Percentiles rank a stretch among this genome's conserved stretches.
Evolutionary conservation across 2,329 filamentous ascomycete species (phyloP).

Genomic region (Fusarium begoniae): DNA sequence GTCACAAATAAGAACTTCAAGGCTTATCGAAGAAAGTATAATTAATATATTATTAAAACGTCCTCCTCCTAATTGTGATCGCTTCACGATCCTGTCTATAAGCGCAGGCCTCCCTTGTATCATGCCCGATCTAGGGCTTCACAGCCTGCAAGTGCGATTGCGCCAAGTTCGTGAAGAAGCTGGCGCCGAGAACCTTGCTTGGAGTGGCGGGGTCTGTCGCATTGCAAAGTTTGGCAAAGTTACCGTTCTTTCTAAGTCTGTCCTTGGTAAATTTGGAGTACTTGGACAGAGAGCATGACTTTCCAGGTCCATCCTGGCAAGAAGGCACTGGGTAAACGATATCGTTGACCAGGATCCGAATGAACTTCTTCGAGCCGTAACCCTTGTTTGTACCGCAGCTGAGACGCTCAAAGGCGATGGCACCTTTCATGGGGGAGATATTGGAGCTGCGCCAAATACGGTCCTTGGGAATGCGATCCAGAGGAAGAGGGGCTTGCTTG

Average conservation of each 20-base stretch:
- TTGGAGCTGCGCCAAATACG: constrained; percentile 64
- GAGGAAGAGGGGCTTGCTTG: constrained; percentile 58
- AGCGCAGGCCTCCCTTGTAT: too few relatives aligned
- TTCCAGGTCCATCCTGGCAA: constrained; percentile 65
- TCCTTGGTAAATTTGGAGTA: constrained; percentile 51
- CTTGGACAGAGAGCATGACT: constrained; percentile 58
- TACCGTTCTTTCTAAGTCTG: constrained; percentile 52
- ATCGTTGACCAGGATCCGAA: constrained; percentile 70
- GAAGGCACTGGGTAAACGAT: constrained; percentile 66
- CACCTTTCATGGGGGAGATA: constrained; percentile 71
- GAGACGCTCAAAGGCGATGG: constrained; percentile 70
- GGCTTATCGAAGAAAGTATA: background rate
- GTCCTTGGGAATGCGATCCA: constrained; percentile 55
- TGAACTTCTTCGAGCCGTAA: constrained; percentile 53
- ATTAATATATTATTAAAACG: background rate
- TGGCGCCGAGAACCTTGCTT: constrained; percentile 55
- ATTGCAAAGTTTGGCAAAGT: constrained; percentile 60
- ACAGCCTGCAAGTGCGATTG: constrained; percentile 47
- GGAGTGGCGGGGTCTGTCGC: constrained; percentile 53
- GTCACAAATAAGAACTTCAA: background rate
- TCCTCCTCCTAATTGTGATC: background rate
- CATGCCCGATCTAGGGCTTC: background rate
- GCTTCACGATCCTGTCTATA: background rate
- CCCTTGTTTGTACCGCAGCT: constrained; percentile 52
- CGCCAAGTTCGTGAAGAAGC: constrained; percentile 59